Evolutionary conservation across 306 rosid genomes (phyloP), one percentile per base, ranked within the genome.

Genomic region (Mimosa bimucronata): DNA sequence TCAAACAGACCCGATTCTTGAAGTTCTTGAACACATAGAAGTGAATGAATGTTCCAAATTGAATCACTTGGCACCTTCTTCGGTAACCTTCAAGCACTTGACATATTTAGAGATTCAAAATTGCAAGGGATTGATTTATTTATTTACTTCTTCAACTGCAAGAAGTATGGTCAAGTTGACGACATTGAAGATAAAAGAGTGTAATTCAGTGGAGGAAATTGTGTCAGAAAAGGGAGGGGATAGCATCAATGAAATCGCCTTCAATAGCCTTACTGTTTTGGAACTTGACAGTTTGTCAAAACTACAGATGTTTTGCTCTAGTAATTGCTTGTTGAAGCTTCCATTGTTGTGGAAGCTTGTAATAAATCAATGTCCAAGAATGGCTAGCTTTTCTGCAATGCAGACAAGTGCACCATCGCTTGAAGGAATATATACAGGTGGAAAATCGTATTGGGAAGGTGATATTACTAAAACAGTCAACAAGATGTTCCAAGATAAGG

Each of bases 281-380:
- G 34, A 60, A 60, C 66, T 60, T 4, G 37, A 60, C 0, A 0
- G 0, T 26, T 60, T 60, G 3, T 1, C 66, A 26, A 60, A 26
- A 13, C 66, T 60, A 18, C 2, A 60, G 0, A 25, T 13, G 19
- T 60, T 60, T 11, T 25, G 37, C 34, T 60, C 66, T 26, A 26
- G 37, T 4, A 13, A 4, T 0, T 60, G 34, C 19, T 26, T 0
- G 0, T 60, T 60, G 6, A 64, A 64, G 69, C 23, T 75, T 15
- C 71, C 57, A 42, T 0, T 18, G 1, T 28, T 75, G 9, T 1
- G 5, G 2, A 11, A 40, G 25, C 60, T 75, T 25, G 71, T 75
- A 16, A 55, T 71, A 53, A 71, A 8, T 41, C 45, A 8, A 30
- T 73, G 77, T 34, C 28, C 76, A 26, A 53, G 61, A 16, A n/a